These are phyloP conservation scores for Phylloporus sp. DNA, from an alignment of 768 basidiomycete genomes.

Conservation along the genomic window DNA sequence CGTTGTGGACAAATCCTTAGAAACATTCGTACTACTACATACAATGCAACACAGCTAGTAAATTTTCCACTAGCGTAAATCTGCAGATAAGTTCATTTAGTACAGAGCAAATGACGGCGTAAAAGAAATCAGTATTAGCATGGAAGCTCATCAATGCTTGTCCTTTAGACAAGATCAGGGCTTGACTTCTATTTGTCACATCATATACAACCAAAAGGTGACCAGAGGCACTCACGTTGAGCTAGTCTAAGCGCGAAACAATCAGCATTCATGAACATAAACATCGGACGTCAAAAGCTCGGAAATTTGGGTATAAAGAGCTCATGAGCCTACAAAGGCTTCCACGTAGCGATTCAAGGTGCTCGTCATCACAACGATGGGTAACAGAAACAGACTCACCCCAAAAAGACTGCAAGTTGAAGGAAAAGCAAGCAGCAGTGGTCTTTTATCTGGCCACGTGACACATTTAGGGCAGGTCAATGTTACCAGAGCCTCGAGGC, in stretches of 20 bases:
- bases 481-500: constrained; percentile 11
- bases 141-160: constrained; percentile 72
- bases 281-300: constrained; percentile 38
- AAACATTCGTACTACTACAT: constrained; percentile 4
- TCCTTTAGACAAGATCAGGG: constrained; percentile 77
- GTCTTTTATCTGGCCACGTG: constrained; percentile 33
- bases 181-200: constrained; percentile 88
- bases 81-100: constrained; percentile 16
- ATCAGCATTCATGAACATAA: constrained; percentile 12
- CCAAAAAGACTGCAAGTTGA: neutral
- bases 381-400: constrained; percentile 30
- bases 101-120: constrained; percentile 2
- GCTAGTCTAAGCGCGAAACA: neutral
- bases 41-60: neutral
- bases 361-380: constrained; percentile 52
- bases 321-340: constrained; percentile 60
- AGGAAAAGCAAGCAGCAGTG: constrained; percentile 10
- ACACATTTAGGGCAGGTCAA: constrained; percentile 33
- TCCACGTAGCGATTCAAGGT: constrained; percentile 87
- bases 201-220: constrained; percentile 38
- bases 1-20: constrained; percentile 46
- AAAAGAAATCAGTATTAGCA: constrained; percentile 76
- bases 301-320: constrained; percentile 90
- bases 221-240: constrained; percentile 36
- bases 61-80: neutral